These are phyloP conservation scores for Polytolypa hystricis DNA, from an alignment of 2,329 filamentous ascomycete species.

Conservation along the genomic window DNA sequence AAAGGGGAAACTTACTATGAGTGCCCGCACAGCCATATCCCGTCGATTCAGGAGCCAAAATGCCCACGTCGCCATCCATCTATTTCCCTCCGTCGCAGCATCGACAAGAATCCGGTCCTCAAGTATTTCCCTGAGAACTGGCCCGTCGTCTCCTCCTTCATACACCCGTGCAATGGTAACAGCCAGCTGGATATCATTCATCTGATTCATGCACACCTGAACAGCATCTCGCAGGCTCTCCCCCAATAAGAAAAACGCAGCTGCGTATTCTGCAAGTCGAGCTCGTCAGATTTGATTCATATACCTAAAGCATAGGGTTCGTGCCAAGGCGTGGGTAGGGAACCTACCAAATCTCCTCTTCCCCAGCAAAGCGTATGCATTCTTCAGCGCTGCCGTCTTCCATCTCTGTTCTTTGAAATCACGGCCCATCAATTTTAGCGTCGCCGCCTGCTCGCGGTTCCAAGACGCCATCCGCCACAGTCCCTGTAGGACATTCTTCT, in stretches of 20 bases:
- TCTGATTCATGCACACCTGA: slow-evolving; percentile 72
- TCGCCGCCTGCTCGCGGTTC: slow-evolving; percentile 75
- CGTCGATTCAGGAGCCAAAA: slow-evolving; percentile 81
- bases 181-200: slow-evolving; percentile 81
- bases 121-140: slow-evolving; percentile 61
- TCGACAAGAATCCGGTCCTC: slow-evolving; percentile 67
- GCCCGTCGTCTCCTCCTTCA: slow-evolving; percentile 73
- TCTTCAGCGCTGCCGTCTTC: slow-evolving; percentile 84
- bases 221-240: slow-evolving; percentile 77
- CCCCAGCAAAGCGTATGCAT: slow-evolving; percentile 88
- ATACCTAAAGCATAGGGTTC: too few species aligned
- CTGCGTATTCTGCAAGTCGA: slow-evolving; percentile 75
- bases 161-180: slow-evolving; percentile 81
- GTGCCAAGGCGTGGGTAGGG: neutral
- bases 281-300: too few species aligned
- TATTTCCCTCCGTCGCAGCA: slow-evolving; percentile 70
- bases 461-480: slow-evolving; percentile 91
- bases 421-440: slow-evolving; percentile 70
- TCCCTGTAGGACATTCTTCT: slow-evolving; percentile 81
- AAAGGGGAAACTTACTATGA: slow-evolving; percentile 53
- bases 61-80: slow-evolving; percentile 92
- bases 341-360: slow-evolving; percentile 69
- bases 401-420: slow-evolving; percentile 82
- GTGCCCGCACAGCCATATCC: slow-evolving; percentile 70
- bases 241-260: slow-evolving; percentile 87